phyloP scores from a whole-genome alignment of 257 asterid species.

The Parsonsia alboflavescens region DNA sequence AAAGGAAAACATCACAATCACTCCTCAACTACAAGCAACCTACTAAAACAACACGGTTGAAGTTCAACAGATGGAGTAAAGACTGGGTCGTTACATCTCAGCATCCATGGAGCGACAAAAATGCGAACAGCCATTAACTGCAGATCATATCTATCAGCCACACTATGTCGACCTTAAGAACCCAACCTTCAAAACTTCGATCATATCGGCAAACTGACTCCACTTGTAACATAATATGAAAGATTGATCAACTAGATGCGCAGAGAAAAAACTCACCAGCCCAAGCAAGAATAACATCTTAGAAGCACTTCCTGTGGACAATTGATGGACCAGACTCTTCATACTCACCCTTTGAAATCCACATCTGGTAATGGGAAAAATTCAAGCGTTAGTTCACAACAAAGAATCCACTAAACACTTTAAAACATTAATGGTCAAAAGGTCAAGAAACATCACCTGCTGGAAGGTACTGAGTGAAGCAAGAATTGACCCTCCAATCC shows the following conservation, averaged over 20 bases:
- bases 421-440: not conserved
- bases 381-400: not conserved
- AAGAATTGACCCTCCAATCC: conserved; percentile 53
- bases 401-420: not conserved
- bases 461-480: conserved; percentile 54
- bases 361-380: conserved; percentile 29
- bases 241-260: conserved; percentile 18
- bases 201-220: conserved; percentile 20
- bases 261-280: conserved; percentile 18
- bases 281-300: conserved; percentile 23
- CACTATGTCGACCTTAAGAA: conserved; percentile 10
- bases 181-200: conserved; percentile 23
- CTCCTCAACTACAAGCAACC: conserved; percentile 32
- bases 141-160: conserved; percentile 14
- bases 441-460: conserved; percentile 24
- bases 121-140: conserved; percentile 9
- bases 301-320: conserved; percentile 53
- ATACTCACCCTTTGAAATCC: conserved; percentile 46
- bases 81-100: conserved; percentile 20
- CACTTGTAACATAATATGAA: conserved; percentile 16
- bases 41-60: conserved; percentile 19
- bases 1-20: conserved; percentile 22
- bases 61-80: conserved; percentile 14
- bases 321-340: conserved; percentile 51
- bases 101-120: conserved; percentile 20